Evolutionary conservation across 208 protist genomes (phyloP).

Genomic region (Wallacemonas rigidus): DNA sequence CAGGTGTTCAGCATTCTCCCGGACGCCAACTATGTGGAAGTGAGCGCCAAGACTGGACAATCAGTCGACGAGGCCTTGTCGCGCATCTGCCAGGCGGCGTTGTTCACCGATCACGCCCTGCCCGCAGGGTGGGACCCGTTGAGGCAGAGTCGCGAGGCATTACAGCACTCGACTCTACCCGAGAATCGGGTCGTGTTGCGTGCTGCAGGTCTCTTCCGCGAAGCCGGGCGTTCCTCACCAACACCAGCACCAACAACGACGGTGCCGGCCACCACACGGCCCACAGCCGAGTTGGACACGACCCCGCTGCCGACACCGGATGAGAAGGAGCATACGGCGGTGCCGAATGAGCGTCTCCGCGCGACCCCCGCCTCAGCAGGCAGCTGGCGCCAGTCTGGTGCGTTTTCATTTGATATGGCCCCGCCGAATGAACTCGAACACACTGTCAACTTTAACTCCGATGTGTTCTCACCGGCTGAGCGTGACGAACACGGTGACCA

Average conservation of each 20-base stretch:
- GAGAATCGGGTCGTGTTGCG: constrained; percentile 11
- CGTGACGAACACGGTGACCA: not conserved
- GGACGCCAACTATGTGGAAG: constrained; percentile 57
- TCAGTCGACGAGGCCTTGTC: constrained; percentile 33
- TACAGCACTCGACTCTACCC: not conserved
- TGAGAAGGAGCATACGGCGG: not conserved
- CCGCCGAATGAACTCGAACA: not conserved
- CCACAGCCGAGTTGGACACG: not conserved
- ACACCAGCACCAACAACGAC: not conserved
- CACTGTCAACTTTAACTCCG: constrained; percentile 12
- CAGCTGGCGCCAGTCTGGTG: constrained; percentile 16
- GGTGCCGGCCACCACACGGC: constrained; percentile 1
- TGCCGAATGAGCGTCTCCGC: not conserved
- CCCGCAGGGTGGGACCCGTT: not conserved
- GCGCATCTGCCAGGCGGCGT: constrained; percentile 31
- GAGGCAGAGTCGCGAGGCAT: not conserved
- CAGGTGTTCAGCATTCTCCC: constrained; percentile 37
- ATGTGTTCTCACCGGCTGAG: constrained; percentile 24
- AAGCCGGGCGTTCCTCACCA: not conserved
- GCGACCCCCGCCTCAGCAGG: not conserved
- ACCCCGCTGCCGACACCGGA: not conserved
- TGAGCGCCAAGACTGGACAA: constrained; percentile 37
- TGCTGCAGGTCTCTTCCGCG: constrained; percentile 2
- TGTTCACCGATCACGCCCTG: constrained; percentile 25
- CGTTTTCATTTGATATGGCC: constrained; percentile 27